These are phyloP conservation scores for Ceratorhiza oryzae-sativae DNA, from an alignment of 1,284 basidiomycete genomes.

Conservation along the genomic window DNA sequence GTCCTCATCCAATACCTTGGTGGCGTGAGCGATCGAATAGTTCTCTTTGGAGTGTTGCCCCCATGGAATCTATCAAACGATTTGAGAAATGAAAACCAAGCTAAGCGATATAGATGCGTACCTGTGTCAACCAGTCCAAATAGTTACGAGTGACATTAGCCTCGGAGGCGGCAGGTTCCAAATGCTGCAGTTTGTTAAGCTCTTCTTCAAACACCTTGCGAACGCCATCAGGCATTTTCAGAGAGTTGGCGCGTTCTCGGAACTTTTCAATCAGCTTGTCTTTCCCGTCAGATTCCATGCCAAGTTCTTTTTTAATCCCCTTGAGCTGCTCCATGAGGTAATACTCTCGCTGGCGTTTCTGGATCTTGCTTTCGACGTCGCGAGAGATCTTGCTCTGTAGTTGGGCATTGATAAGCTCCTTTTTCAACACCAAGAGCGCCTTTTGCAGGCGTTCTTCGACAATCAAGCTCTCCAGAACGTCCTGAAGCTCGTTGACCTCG, in stretches of 20 bases:
- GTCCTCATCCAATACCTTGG: slow-evolving; percentile 89
- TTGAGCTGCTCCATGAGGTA: slow-evolving; percentile 99
- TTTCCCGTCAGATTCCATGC: slow-evolving; percentile 97
- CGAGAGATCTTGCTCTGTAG: slow-evolving; percentile 93
- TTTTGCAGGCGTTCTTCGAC: slow-evolving; percentile 93
- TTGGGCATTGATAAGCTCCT: slow-evolving; percentile 97
- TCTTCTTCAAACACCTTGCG: slow-evolving; percentile 98
- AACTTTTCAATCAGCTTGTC: slow-evolving; percentile 98
- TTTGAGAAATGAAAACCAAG: background rate
- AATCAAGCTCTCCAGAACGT: slow-evolving; percentile 86
- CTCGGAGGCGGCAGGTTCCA: slow-evolving; percentile 94
- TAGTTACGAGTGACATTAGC: slow-evolving; percentile 97
- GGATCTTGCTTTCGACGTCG: slow-evolving; percentile 96
- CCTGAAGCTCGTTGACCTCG: slow-evolving; percentile 90
- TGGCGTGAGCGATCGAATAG: slow-evolving; percentile 87
- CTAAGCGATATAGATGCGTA: slow-evolving; percentile 48
- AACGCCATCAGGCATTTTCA: slow-evolving; percentile 94
- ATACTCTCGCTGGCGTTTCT: slow-evolving; percentile 96
- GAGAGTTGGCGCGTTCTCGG: slow-evolving; percentile 82
- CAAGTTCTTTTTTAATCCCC: slow-evolving; percentile 98
- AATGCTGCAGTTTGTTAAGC: slow-evolving; percentile 86
- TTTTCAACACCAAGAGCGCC: slow-evolving; percentile 92
- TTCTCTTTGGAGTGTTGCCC: slow-evolving; percentile 95
- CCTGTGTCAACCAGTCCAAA: slow-evolving; percentile 94
- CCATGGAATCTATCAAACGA: slow-evolving; percentile 79